These are phyloP conservation scores for Breynia disticha DNA, from an alignment of 441 rosid species.

Conservation along the genomic window DNA sequence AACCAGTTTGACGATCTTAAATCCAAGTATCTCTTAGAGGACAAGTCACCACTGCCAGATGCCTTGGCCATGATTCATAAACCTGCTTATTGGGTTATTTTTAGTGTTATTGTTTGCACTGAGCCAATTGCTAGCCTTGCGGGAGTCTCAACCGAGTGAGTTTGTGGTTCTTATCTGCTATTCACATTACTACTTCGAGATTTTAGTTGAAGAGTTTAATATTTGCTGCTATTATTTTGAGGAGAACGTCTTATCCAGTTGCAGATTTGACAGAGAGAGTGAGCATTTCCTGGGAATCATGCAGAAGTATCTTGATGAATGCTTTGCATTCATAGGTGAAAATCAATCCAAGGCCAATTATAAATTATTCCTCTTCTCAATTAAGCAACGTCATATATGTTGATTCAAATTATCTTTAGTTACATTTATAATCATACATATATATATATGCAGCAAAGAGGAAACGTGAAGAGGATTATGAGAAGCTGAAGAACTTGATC, in stretches of 20 bases:
- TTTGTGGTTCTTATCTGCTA: not conserved
- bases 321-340: too few relatives aligned
- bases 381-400: too few relatives aligned
- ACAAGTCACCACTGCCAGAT: conserved; percentile 17
- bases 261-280: not conserved
- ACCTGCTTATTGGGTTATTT: conserved; percentile 37
- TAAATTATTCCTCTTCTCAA: too few relatives aligned
- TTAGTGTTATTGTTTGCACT: conserved; percentile 34
- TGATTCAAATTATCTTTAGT: too few relatives aligned
- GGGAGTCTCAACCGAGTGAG: not conserved
- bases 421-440: too few relatives aligned
- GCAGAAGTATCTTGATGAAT: not conserved
- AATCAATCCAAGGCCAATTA: too few relatives aligned
- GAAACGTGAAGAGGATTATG: too few relatives aligned
- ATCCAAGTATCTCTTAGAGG: not conserved
- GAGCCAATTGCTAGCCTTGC: conserved; percentile 21
- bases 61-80: conserved; percentile 31
- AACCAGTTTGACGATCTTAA: not conserved
- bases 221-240: not conserved
- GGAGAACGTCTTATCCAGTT: not conserved
- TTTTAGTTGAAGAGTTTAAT: not conserved
- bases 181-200: not conserved
- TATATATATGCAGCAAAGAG: too few relatives aligned
- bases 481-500: too few relatives aligned
- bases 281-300: not conserved